Evolutionary conservation across 805 yeast species (phyloP), one percentile per base, ranked within the genome.

Genomic region (Cyberlindnera mrakii): DNA sequence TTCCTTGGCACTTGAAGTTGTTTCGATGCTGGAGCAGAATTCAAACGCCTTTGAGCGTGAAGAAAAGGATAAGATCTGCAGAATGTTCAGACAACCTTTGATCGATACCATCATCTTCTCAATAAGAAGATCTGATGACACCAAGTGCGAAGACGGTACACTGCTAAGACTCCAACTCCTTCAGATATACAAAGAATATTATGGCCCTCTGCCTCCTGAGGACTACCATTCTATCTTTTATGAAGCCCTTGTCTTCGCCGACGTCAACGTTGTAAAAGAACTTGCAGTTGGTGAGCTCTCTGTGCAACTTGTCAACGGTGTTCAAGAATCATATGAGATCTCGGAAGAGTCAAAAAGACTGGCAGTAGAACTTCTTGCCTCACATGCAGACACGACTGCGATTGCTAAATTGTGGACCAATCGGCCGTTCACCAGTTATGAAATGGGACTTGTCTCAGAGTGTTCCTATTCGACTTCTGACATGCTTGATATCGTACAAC

Each of bases 191-290:
- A 13, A 18, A 6, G 16, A 17, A 6, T 17, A 18, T 10, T 40
- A 40, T 15, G 36, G 36, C 9, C 5, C 20, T 9, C 27, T 46
- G 2, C 47, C 44, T 3, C 9, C 42, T 5, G 49, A 46, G 27
- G 52, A 49, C 27, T 49, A 37, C 20, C 49, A 48, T 25, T 39
- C 48, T 1, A 31, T 46, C 9, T 27, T 46, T 10, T n/a, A 29
- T 25, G 13, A 42, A 9, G 33, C 41, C 7, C 17, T 46, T 6
- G 32, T 36, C 14, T 10, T 6, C 14, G 45, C 49, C 5, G 35
- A 41, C n/a, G 10, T 8, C 6, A 18, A 15, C 1, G 29, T 37
- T 7, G 31, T 46, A 6, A 27, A 15, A 11, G 15, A 35, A 19
- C 16, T 48, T 13, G 11, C n/a, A 5, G 5, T 16, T 15, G 38